These are phyloP conservation scores for Colletotrichum tropicicola DNA, from an alignment of 2,329 filamentous ascomycete species.

Conservation along the genomic window DNA sequence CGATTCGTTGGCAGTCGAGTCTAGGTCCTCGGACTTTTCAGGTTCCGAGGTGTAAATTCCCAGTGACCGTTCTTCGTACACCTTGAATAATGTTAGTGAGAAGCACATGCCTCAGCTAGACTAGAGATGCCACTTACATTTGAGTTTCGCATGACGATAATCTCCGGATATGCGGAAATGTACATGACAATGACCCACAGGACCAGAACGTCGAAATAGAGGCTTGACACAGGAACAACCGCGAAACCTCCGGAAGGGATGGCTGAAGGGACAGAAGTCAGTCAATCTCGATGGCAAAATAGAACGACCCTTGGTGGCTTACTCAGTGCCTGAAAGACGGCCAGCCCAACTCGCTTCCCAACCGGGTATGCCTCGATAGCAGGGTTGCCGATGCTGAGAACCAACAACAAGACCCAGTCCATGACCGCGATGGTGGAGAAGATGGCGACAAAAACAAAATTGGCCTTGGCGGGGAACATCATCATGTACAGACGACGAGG, in stretches of 20 bases:
- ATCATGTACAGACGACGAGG: conserved; percentile 69
- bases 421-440: conserved; percentile 67
- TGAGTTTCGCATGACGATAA: conserved; percentile 72
- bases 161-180: conserved; percentile 69
- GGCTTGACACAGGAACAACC: conserved; percentile 65
- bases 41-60: conserved; percentile 62
- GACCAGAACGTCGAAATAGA: conserved; percentile 66
- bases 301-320: conserved; percentile 33
- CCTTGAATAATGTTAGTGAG: conserved; percentile 50
- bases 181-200: conserved; percentile 74
- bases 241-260: conserved; percentile 74
- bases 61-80: conserved; percentile 75
- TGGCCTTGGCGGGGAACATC: conserved; percentile 70
- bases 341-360: conserved; percentile 67
- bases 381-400: conserved; percentile 70
- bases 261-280: conserved; percentile 44
- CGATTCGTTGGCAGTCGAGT: conserved; percentile 38
- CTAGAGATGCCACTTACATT: not conserved
- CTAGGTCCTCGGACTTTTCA: conserved; percentile 33
- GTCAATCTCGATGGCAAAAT: not conserved
- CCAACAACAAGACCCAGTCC: conserved; percentile 72
- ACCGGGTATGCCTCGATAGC: conserved; percentile 60
- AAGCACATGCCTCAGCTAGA: not conserved
- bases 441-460: conserved; percentile 72
- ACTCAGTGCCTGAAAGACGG: conserved; percentile 71